A percentile compares a stretch with the other conserved stretches of the same genome.
Evolutionary conservation across 345 rosid species (phyloP).

Genomic region (Bruguiera sexangula): DNA sequence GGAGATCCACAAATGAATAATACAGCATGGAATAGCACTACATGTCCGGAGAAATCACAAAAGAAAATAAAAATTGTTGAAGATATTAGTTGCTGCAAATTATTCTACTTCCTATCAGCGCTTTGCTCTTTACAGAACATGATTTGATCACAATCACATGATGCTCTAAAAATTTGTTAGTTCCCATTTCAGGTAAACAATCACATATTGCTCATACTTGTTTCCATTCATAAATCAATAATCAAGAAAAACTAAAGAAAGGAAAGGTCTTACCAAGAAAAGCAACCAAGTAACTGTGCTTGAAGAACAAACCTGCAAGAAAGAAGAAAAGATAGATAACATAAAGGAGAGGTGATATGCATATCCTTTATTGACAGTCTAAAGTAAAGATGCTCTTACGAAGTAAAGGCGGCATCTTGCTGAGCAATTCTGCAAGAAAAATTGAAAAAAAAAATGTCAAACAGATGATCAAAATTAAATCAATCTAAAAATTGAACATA

Average conservation of each 20-base stretch:
- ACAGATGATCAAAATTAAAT: background rate
- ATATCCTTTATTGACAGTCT: background rate
- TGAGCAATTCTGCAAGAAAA: background rate
- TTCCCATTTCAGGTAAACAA: too few species aligned
- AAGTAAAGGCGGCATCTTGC: background rate
- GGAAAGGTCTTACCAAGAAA: background rate
- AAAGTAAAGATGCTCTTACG: background rate
- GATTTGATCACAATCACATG: too few species aligned
- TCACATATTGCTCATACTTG: too few species aligned
- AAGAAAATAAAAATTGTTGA: too few species aligned
- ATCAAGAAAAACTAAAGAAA: too few species aligned
- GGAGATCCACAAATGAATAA: background rate
- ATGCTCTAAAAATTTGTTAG: too few species aligned
- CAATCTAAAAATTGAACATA: background rate
- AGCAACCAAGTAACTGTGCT: background rate
- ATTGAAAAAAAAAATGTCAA: background rate
- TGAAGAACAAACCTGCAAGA: background rate
- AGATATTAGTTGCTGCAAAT: too few species aligned
- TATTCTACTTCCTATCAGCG: too few species aligned
- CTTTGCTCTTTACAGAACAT: too few species aligned
- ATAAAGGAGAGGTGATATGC: background rate
- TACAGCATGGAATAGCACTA: too few species aligned
- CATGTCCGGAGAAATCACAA: too few species aligned
- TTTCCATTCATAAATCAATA: too few species aligned
- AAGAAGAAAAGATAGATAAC: background rate